Base-by-base conservation (phyloP, 1,284 basidiomycete genomes). In the Irpex sp. region DNA sequence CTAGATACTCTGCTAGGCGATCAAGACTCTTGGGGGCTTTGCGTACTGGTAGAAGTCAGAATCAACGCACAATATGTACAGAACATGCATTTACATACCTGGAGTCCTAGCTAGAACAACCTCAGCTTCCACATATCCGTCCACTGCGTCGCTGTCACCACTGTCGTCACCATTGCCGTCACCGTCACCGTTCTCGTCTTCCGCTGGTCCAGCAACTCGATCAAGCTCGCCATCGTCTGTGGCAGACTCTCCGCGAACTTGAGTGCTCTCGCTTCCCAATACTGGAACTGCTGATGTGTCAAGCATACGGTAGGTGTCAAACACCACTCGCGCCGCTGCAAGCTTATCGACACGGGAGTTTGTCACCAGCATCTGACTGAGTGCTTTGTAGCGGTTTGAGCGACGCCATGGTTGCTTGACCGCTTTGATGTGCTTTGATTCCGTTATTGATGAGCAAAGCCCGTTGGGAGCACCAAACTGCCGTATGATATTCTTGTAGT, bases 381-480 rank as follows among this genome's bases (percentile, higher is more conserved):
- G 52, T 2, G 60, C 37, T 2, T 60, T 35, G 51, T 49, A 42
- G 14, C 35, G 12, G 56, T 42, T 63, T 6, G 63, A 60, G 2
- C 62, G 52, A 16, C 63, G 56, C 39, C 59, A 65, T 16, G 62
- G 64, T 48, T 64, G 39, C 52, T 65, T 65, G 7, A 65, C 63
- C 1, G 64, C 63, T 33, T 57, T 58, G 28, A 65, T 65, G 35
- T 65, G 63, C 52, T 58, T 61, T 4, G 61, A 63, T 57, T 65
- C 64, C 6, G 64, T 65, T 58, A 65, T 65, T 6, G 62, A 65
- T n/a, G 64, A 60, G 48, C 64, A 65, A 9, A 65, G 51, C 23
- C 63, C 63, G 53, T 66, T 64, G 1, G 58, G 61, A 9, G 67
- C 64, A 14, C 64, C 67, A 21, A 65, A 64, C 33, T 37, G 18